Percentiles rank a stretch among this genome's conserved stretches.
Conservation (phyloP, 2,329 filamentous ascomycete species). For the Aureobasidium subglaciale region DNA sequence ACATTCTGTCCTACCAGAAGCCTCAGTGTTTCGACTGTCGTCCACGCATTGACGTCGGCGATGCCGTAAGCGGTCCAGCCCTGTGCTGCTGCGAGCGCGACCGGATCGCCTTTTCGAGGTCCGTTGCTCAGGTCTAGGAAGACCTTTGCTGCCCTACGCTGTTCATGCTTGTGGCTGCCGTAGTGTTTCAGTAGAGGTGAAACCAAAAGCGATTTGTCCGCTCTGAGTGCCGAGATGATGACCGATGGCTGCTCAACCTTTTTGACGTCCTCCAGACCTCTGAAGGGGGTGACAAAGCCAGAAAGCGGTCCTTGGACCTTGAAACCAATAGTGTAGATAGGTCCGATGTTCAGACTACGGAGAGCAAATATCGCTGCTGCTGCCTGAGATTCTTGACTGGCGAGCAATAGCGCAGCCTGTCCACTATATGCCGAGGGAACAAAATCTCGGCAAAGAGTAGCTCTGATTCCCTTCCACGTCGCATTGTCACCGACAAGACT, state of each 20-base stretch:
- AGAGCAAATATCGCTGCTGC: slow-evolving; percentile 73
- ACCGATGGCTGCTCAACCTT: slow-evolving; percentile 73
- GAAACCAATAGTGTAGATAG: slow-evolving; percentile 81
- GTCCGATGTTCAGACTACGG: slow-evolving; percentile 65
- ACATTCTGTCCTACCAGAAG: slow-evolving; percentile 80
- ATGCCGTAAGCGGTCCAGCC: slow-evolving; percentile 76
- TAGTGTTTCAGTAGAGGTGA: slow-evolving; percentile 72
- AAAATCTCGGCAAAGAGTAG: slow-evolving; percentile 72
- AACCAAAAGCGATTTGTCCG: slow-evolving; percentile 72
- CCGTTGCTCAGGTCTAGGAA: slow-evolving; percentile 73
- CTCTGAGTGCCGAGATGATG: slow-evolving; percentile 69
- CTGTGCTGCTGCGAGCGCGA: slow-evolving; percentile 61
- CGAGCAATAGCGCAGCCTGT: slow-evolving; percentile 68
- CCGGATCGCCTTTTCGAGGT: slow-evolving; percentile 60
- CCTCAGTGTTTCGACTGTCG: slow-evolving; percentile 72
- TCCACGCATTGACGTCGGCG: slow-evolving; percentile 75
- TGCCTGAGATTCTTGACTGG: slow-evolving; percentile 66
- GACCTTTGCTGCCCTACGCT: slow-evolving; percentile 38
- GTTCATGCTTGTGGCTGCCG: slow-evolving; percentile 34
- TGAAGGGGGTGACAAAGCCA: slow-evolving; percentile 56
- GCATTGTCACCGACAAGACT: slow-evolving; percentile 73
- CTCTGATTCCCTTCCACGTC: slow-evolving; percentile 77
- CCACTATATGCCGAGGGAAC: slow-evolving; percentile 74
- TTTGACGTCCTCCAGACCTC: slow-evolving; percentile 71
- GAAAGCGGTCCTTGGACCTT: slow-evolving; percentile 53